phyloP scores from a whole-genome alignment of 305 asterid species.

The Fraxinus latifolia region DNA sequence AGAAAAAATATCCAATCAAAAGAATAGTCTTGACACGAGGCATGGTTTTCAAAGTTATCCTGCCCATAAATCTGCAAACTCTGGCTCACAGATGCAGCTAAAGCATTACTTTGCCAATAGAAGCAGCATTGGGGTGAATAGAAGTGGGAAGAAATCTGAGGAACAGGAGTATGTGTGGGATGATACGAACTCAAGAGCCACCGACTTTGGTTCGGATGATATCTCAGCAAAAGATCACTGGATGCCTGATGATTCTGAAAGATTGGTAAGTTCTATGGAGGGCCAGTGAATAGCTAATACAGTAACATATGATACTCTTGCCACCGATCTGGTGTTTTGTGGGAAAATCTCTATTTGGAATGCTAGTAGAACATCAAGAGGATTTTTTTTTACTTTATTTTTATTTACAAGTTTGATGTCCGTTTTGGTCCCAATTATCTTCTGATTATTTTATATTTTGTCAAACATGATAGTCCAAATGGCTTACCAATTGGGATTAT shows the following conservation, averaged over 20 bases:
- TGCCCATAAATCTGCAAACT: conserved; percentile 32
- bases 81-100: conserved; percentile 41
- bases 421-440: background rate
- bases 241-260: conserved; percentile 56
- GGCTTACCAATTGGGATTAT: background rate
- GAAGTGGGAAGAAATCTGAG: conserved; percentile 85
- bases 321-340: background rate
- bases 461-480: background rate
- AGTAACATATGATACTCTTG: background rate
- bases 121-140: conserved; percentile 40
- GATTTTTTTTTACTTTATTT: background rate
- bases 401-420: background rate
- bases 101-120: conserved; percentile 37
- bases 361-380: background rate
- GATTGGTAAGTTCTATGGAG: conserved; percentile 47
- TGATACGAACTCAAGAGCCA: conserved; percentile 51
- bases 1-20: conserved; percentile 44
- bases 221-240: conserved; percentile 54
- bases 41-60: conserved; percentile 47
- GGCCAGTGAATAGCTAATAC: background rate
- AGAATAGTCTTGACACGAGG: conserved; percentile 54
- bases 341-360: background rate
- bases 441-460: background rate
- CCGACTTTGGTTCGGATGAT: conserved; percentile 30
- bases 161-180: conserved; percentile 92